A percentile compares a stretch with the other conserved stretches of the same genome.
Evolutionary conservation across 2,329 filamentous ascomycete species (phyloP).

Genomic region (Diaporthe citriasiana): DNA sequence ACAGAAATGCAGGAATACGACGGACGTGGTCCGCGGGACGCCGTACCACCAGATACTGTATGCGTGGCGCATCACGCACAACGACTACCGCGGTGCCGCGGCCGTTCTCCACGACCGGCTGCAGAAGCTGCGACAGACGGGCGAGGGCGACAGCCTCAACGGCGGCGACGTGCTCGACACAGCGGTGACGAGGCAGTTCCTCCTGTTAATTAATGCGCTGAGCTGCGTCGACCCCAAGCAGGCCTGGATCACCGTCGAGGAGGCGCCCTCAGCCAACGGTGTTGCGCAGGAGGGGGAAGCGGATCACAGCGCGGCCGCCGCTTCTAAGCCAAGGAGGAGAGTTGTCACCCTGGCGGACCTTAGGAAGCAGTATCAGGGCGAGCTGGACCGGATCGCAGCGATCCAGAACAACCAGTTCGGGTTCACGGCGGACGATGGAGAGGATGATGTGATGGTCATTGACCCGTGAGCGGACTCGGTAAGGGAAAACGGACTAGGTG

Average conservation of each 20-base stretch:
- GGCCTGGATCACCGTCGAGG: slow-evolving; percentile 80
- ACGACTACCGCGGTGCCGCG: slow-evolving; percentile 87
- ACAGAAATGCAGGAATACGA: slow-evolving; percentile 77
- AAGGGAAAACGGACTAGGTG: slow-evolving; percentile 49
- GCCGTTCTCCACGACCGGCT: slow-evolving; percentile 74
- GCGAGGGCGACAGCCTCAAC: slow-evolving; percentile 70
- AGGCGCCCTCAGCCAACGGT: slow-evolving; percentile 50
- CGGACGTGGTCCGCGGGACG: slow-evolving; percentile 73
- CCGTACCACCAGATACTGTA: slow-evolving; percentile 93
- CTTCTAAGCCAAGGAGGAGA: slow-evolving; percentile 69
- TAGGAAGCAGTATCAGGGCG: slow-evolving; percentile 88
- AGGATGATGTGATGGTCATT: slow-evolving; percentile 63
- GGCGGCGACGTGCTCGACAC: slow-evolving; percentile 73
- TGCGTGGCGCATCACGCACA: slow-evolving; percentile 86
- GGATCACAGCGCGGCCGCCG: slow-evolving; percentile 36
- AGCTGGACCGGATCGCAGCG: slow-evolving; percentile 88
- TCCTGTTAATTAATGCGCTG: slow-evolving; percentile 93
- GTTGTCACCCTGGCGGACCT: slow-evolving; percentile 90
- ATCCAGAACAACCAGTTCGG: slow-evolving; percentile 93
- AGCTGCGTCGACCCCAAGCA: slow-evolving; percentile 87
- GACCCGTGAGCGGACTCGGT: slow-evolving; percentile 49
- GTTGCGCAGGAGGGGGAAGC: slow-evolving; percentile 34
- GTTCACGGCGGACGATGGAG: slow-evolving; percentile 66
- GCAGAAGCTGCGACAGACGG: slow-evolving; percentile 71
- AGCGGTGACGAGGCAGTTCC: slow-evolving; percentile 79